Evolutionary conservation across 345 rosid species (phyloP), one percentile per base, ranked within the genome.

Genomic region (Aegle marmelos): DNA sequence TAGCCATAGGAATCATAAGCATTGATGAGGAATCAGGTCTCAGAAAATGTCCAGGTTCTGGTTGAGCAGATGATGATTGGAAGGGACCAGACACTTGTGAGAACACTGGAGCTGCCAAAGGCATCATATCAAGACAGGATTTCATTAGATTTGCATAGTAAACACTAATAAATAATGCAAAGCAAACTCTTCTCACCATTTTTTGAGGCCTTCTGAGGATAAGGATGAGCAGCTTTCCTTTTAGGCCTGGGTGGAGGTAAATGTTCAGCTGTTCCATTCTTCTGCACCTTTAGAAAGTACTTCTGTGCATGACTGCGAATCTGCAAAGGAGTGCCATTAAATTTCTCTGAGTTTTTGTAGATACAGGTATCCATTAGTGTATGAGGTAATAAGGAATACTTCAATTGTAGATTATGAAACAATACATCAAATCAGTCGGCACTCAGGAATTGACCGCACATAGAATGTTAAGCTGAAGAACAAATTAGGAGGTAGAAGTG

Each of bases 251-350:
- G 98, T 24, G 97, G 98, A 82, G 98, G 97, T 81, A 94, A 85
- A 83, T 94, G 98, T 87, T 92, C 97, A 67, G 84, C 87, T 6
- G 94, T 87, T 71, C 98, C 98, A 81, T 76, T 94, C 88, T 92
- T 94, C 83, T 92, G 95, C 61, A 89, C 98, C 87, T 94, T 94
- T 6, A 87, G 91, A 76, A 93, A 94, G 83, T 94, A 94, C 85
- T 92, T 94, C 85, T 94, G 98, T 70, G 97, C 98, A 86, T 94
- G 98, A 82, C 98, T 90, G 71, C 98, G 89, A 68, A 94, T 93
- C 98, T 92, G 91, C 72, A 65, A 68, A 71, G 31, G 11, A 48
- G 3, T 17, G 16, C 41, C 16, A 9, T 48, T n/a, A 58, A 71
- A 24, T 56, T 62, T 56, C 57, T 34, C 58, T 30, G 9, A 48